Evolutionary conservation across 495 filamentous ascomycete genomes (phyloP).

Genomic region (Emericellopsis terricola): DNA sequence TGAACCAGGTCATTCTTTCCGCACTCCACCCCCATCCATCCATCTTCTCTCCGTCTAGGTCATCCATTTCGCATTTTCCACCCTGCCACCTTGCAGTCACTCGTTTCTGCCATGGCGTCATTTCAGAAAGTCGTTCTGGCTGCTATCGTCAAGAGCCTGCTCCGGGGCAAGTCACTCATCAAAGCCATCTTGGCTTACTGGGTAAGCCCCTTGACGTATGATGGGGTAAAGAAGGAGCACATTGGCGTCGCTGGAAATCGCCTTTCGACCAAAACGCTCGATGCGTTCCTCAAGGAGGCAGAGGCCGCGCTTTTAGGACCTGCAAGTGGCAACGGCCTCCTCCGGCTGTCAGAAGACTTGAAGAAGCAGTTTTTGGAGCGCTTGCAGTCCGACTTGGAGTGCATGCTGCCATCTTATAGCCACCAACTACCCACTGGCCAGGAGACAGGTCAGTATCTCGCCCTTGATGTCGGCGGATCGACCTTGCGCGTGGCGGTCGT

Average conservation of each 20-base stretch:
- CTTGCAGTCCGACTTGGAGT: slow-evolving; percentile 24
- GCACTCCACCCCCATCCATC: too few relatives aligned
- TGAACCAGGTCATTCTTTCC: too few relatives aligned
- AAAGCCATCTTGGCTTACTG: slow-evolving; percentile 31
- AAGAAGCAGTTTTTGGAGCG: slow-evolving; percentile 28
- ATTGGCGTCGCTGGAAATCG: not conserved
- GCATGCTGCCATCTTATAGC: slow-evolving; percentile 48
- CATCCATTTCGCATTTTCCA: slow-evolving; percentile 6
- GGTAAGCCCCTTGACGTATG: slow-evolving; percentile 17
- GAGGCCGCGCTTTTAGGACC: slow-evolving; percentile 19
- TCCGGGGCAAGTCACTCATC: slow-evolving; percentile 32
- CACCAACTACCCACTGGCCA: slow-evolving; percentile 52
- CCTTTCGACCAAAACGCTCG: not conserved
- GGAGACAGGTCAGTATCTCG: slow-evolving; percentile 45
- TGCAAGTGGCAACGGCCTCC: slow-evolving; percentile 17
- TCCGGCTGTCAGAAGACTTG: slow-evolving; percentile 20
- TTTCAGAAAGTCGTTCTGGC: slow-evolving; percentile 22
- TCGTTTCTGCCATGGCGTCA: slow-evolving; percentile 27
- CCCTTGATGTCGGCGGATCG: slow-evolving; percentile 53
- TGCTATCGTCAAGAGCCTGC: slow-evolving; percentile 26
- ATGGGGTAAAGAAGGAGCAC: slow-evolving; percentile 13
- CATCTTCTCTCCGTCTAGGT: slow-evolving; percentile 2
- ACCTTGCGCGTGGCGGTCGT: slow-evolving; percentile 67
- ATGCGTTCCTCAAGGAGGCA: slow-evolving; percentile 16
- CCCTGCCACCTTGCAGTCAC: slow-evolving; percentile 21